Conservation (phyloP, 768 basidiomycete genomes). For the Suillus ampliporus region DNA sequence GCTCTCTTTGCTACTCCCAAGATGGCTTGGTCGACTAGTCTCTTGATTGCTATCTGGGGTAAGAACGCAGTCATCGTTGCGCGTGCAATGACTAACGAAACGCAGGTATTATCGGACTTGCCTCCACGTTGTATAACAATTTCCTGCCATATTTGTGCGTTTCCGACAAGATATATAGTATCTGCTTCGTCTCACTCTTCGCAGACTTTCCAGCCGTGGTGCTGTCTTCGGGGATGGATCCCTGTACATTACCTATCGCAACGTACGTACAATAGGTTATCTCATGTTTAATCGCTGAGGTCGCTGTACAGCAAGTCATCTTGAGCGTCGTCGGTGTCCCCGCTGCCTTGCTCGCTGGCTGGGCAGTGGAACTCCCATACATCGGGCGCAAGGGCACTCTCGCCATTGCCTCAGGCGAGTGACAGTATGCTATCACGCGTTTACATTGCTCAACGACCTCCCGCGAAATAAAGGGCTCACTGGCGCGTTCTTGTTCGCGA, state of each 20-base stretch:
- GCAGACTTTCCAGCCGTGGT: slow-evolving; percentile 65
- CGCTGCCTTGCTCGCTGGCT: slow-evolving; percentile 73
- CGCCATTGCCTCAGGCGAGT: slow-evolving; percentile 65
- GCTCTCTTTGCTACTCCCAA: slow-evolving; percentile 66
- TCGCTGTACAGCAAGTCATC: slow-evolving; percentile 62
- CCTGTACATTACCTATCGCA: slow-evolving; percentile 73
- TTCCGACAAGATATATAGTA: not conserved
- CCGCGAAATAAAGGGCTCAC: slow-evolving; percentile 64
- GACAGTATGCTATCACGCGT: slow-evolving; percentile 16
- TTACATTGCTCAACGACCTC: slow-evolving; percentile 50
- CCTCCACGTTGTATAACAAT: slow-evolving; percentile 68
- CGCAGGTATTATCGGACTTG: slow-evolving; percentile 73
- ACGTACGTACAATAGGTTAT: slow-evolving; percentile 43
- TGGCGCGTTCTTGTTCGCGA: slow-evolving; percentile 74
- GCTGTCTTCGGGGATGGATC: slow-evolving; percentile 74
- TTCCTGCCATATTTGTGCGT: slow-evolving; percentile 60
- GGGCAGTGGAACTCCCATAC: slow-evolving; percentile 66
- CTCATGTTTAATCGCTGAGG: not conserved
- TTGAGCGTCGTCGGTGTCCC: slow-evolving; percentile 72
- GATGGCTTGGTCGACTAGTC: slow-evolving; percentile 67
- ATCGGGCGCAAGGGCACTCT: slow-evolving; percentile 74
- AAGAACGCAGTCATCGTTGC: slow-evolving; percentile 30
- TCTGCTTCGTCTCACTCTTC: not conserved
- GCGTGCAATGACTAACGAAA: not conserved
- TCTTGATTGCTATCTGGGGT: slow-evolving; percentile 58